These are phyloP conservation scores for Phytopythium kandeliae DNA, from an alignment of 352 stramenopile species.

Conservation along the genomic window DNA sequence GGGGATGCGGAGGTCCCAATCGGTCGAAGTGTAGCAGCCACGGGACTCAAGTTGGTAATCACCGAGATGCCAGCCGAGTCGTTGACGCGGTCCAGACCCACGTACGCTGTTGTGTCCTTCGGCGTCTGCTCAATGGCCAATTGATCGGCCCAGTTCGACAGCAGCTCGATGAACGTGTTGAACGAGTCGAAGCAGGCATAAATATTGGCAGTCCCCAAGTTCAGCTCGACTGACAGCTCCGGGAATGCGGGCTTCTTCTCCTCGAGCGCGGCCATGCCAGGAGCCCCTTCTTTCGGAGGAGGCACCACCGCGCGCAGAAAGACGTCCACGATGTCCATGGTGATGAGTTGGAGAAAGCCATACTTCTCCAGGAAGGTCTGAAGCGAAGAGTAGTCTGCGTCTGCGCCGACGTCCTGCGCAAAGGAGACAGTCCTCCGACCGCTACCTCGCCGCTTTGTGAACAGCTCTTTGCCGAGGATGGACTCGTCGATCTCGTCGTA, in stretches of 20 bases:
- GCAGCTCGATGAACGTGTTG: constrained; percentile 74
- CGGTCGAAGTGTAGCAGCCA: constrained; percentile 16
- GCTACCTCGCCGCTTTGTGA: constrained; percentile 12
- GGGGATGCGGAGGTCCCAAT: constrained; percentile 10
- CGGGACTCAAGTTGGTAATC: constrained; percentile 61
- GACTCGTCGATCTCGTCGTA: constrained; percentile 72
- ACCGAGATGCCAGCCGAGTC: constrained; percentile 63
- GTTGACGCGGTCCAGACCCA: constrained; percentile 56
- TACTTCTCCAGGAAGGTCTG: constrained; percentile 79
- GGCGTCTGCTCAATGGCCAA: constrained; percentile 58
- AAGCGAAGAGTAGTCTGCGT: constrained; percentile 56
- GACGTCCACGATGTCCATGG: constrained; percentile 81
- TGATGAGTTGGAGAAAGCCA: constrained; percentile 79
- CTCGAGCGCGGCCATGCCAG: constrained; percentile 13
- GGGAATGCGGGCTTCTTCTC: constrained; percentile 38
- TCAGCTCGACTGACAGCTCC: constrained; percentile 79
- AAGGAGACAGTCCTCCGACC: constrained; percentile 13
- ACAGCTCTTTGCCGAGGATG: constrained; percentile 65
- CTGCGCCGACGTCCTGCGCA: constrained; percentile 8
- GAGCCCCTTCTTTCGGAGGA: constrained; percentile 11
- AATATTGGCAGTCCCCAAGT: constrained; percentile 79
- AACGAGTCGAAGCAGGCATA: constrained; percentile 89
- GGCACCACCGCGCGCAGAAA: constrained; percentile 71
- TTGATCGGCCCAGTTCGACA: constrained; percentile 67
- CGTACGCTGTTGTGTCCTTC: constrained; percentile 69